Base-by-base conservation (phyloP, 768 basidiomycete genomes). In the Ramaria sp. region DNA sequence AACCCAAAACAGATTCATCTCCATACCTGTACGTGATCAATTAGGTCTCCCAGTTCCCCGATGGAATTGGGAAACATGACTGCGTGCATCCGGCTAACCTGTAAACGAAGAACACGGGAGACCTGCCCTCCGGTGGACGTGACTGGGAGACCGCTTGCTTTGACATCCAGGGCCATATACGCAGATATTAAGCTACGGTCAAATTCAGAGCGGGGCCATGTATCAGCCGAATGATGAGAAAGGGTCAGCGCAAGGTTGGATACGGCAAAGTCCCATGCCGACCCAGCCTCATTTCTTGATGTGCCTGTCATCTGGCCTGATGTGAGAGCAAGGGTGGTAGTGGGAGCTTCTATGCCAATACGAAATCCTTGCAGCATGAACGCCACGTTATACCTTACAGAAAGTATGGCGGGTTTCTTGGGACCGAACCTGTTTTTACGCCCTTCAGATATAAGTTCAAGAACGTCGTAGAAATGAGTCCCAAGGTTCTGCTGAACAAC, bases 61-160 rank as follows among this genome's bases (percentile, higher is more conserved):
- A 97, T 83, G 0, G 95, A 94, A 59, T 88, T 89, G 9, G 94
- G 85, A 65, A 93, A 92, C 85, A 96, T 84, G 32, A 95, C 87
- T 1, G 94, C 92, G 62, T 97, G 90, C 2, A 91, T 80, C 66
- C 85, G 88, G 7, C 78, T 79, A 22, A 94, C 67, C 1, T 71
- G 66, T 28, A 92, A 57, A 34, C 80, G 71, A 25, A 88, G 45
- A n/a, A 52, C 25, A 30, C 60, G 65, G 5, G 32, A 45, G 5
- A 37, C 34, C 28, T 34, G 13, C 7, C 4, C 22, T 20, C 43
- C 53, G 38, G 49, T 48, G 13, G 27, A n/a, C 30, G 25, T 45
- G 34, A 18, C 41, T 16, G 50, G 22, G 15, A 61, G 59, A 58
- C 63, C 63, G 27, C 61, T 62, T 3, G 64, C 69, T 39, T 78